Percentiles rank a stretch among this genome's conserved stretches.
Conservation (phyloP, 176 grass and related monocot genomes). For the Carex littledalei region DNA sequence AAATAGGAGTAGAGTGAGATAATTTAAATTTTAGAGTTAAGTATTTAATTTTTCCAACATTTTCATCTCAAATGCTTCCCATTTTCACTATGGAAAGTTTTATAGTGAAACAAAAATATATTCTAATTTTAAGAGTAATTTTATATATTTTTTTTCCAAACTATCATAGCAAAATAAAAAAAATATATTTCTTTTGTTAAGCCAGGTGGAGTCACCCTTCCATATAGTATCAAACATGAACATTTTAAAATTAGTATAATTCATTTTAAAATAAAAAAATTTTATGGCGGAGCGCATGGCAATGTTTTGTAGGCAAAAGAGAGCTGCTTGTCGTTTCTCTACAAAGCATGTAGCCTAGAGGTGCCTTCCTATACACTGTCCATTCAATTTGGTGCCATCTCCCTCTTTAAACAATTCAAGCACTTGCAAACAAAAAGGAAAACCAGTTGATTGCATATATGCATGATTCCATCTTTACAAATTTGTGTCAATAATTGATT, state of each 20-base stretch:
- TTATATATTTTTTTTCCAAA: neutral
- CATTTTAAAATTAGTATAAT: neutral
- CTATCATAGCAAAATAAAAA: neutral
- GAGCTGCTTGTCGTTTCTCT: slow-evolving; percentile 8
- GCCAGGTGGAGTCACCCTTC: neutral
- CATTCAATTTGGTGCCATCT: slow-evolving; percentile 17
- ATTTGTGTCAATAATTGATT: neutral
- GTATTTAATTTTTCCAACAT: neutral
- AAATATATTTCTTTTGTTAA: neutral
- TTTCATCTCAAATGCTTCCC: neutral
- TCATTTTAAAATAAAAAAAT: too few relatives aligned
- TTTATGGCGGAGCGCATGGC: neutral
- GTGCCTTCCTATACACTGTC: slow-evolving; percentile 1
- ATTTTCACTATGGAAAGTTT: neutral
- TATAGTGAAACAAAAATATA: neutral
- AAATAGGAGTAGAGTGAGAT: neutral
- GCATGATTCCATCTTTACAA: neutral
- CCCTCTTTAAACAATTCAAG: slow-evolving; percentile 6
- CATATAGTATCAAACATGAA: neutral
- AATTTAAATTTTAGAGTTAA: neutral
- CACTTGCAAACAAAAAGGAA: neutral
- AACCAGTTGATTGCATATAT: neutral
- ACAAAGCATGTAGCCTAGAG: neutral
- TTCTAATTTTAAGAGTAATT: neutral
- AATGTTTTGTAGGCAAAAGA: slow-evolving; percentile 18